Evolutionary conservation across 2,329 filamentous ascomycete genomes (phyloP), one percentile per base, ranked within the genome.

Genomic region (Chaetomium globosum): DNA sequence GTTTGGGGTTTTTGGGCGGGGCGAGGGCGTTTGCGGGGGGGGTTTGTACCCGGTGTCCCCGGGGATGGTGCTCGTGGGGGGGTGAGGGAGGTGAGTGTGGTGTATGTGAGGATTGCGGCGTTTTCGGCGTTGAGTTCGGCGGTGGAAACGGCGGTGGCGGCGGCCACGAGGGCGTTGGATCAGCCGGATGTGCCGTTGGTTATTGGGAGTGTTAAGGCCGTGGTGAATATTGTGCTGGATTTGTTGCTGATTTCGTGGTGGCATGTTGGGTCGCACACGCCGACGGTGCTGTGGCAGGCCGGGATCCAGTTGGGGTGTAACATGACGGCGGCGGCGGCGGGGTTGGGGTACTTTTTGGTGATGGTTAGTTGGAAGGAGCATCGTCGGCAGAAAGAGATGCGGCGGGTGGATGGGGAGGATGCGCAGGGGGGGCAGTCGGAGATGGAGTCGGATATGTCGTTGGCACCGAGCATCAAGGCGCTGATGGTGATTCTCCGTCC

Each of bases 171-270:
- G 43, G 43, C 43, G 43, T 21, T 48, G 43, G 43, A 48, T 48
- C 43, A 48, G 43, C 43, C 43, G 43, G 43, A 48, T 48, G 43
- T 48, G 43, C 43, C 43, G 43, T 8, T 48, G 6, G 43, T 48
- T 21, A 48, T 48, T 53, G 51, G 51, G 51, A 31, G 26, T 0
- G 79, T 82, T 59, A 89, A 89, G 68, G 89, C 91, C 61, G 76
- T 79, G 0, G 74, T 89, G 66, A 91, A 91, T 69, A 91, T 92
- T 62, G 65, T 87, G 1, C 79, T 91, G 0, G 88, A 91, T 67
- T 72, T 91, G 62, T 76, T 91, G 0, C 72, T 92, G 43, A 85
- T 91, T 53, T 91, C 88, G 0, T 85, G 78, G 1, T 88, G 89
- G 61, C 86, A 89, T 67, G 82, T 91, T 1, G 81, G 82, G 0